Conservation (phyloP, 192 early-diverging fungal genomes). For the Coemansia sp. region DNA sequence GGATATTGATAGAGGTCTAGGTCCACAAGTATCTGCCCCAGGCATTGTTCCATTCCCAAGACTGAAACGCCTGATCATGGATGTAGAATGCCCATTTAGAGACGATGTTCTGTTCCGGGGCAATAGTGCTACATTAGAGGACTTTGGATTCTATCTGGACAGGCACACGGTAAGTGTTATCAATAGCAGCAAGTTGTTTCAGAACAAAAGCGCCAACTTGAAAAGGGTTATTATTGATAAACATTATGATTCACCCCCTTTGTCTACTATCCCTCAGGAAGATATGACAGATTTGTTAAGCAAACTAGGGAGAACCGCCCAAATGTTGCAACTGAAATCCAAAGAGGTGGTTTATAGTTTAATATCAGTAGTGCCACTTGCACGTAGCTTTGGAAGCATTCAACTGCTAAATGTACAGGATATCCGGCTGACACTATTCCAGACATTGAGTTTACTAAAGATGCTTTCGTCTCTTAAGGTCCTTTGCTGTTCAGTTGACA, state of each 20-base stretch:
- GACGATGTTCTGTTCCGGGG: slow-evolving; percentile 13
- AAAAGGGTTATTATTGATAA: not conserved
- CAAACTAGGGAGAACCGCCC: not conserved
- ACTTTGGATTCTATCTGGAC: not conserved
- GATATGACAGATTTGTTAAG: not conserved
- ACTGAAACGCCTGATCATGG: not conserved
- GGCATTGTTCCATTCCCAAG: slow-evolving; percentile 7
- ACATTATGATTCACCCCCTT: not conserved
- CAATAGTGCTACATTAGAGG: slow-evolving; percentile 1
- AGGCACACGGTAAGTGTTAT: not conserved
- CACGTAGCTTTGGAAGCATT: not conserved
- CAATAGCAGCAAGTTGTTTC: not conserved
- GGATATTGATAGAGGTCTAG: not conserved
- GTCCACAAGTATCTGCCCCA: not conserved
- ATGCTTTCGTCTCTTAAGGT: not conserved
- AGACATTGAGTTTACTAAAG: not conserved
- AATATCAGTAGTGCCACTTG: not conserved
- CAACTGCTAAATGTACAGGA: not conserved
- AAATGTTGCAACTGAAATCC: no score
- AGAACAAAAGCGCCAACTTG: not conserved
- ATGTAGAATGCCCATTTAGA: slow-evolving; percentile 4
- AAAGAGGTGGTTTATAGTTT: no score
- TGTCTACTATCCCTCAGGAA: not conserved
- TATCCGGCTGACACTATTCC: not conserved
- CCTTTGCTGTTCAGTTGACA: not conserved